Conservation (phyloP, 2,329 filamentous ascomycete species). For the Aspergillus pseudoglaucus region DNA sequence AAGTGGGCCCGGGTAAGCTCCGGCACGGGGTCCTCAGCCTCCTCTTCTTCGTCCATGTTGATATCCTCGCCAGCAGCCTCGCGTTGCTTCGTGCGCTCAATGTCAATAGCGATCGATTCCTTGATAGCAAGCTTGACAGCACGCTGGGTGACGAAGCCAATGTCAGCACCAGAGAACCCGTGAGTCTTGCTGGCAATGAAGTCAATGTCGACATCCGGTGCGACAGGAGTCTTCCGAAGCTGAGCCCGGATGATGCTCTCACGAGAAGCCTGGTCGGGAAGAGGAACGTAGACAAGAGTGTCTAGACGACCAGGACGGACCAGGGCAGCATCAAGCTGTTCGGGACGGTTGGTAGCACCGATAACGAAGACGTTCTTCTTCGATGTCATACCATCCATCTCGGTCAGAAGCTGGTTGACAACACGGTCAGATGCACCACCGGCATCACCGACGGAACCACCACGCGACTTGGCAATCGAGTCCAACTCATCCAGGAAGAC, state of each 20-base stretch:
- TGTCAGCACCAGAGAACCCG: slow-evolving; percentile 98
- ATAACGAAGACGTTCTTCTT: slow-evolving; percentile 99
- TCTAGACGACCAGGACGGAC: slow-evolving; percentile 98
- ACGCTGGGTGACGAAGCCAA: slow-evolving; percentile 97
- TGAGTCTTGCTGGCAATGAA: slow-evolving; percentile 97
- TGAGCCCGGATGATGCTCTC: slow-evolving; percentile 87
- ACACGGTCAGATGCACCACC: slow-evolving; percentile 98
- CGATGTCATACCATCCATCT: slow-evolving; percentile 99
- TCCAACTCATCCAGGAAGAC: slow-evolving; percentile 99
- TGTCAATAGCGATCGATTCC: slow-evolving; percentile 82
- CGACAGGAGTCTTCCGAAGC: slow-evolving; percentile 94
- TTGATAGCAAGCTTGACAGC: slow-evolving; percentile 99
- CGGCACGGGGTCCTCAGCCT: slow-evolving; percentile 78
- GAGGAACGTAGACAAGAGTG: slow-evolving; percentile 94
- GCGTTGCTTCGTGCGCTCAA: slow-evolving; percentile 81
- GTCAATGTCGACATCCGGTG: slow-evolving; percentile 75
- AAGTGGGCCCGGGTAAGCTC: slow-evolving; percentile 95
- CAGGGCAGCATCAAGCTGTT: slow-evolving; percentile 95
- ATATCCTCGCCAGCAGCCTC: slow-evolving; percentile 71
- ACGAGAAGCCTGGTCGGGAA: slow-evolving; percentile 87
- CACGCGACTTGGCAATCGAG: slow-evolving; percentile 98
- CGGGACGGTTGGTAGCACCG: slow-evolving; percentile 94
- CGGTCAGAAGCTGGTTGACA: slow-evolving; percentile 97
- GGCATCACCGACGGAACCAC: slow-evolving; percentile 90
- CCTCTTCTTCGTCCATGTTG: slow-evolving; percentile 68